Percentiles rank a stretch among this genome's conserved stretches.
These are phyloP conservation scores for Middelhovenomyces tepae DNA, from an alignment of 805 yeast genomes.

Conservation along the genomic window DNA sequence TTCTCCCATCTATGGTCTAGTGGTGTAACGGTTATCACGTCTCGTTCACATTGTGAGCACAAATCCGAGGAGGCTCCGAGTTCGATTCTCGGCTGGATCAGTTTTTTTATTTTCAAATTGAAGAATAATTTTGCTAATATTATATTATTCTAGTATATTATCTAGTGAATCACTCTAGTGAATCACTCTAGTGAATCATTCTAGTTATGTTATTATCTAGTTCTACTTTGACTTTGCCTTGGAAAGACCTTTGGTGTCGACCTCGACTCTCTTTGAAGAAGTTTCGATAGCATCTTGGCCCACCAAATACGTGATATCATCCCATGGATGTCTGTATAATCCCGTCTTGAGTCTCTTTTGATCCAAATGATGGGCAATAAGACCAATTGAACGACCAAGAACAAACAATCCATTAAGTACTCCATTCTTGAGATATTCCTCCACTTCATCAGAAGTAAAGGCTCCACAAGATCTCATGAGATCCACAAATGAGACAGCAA, in stretches of 20 bases:
- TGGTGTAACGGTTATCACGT: conserved; percentile 4
- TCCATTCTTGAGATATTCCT: conserved; percentile 37
- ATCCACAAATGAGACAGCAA: conserved; percentile 38
- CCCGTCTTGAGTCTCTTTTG: conserved; percentile 41
- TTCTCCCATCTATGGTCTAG: too few species aligned
- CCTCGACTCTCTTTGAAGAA: conserved; percentile 28
- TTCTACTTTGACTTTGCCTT: conserved; percentile 18
- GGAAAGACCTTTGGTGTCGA: conserved; percentile 26
- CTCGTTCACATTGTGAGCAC: too few species aligned
- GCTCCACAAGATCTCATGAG: conserved; percentile 37
- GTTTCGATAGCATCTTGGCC: conserved; percentile 30
- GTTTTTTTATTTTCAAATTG: too few species aligned
- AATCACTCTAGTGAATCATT: too few species aligned
- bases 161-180: too few species aligned
- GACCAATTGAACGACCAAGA: conserved; percentile 38
- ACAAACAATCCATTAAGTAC: conserved; percentile 40
- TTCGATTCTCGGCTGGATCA: conserved; percentile 5
- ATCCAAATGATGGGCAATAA: conserved; percentile 39
- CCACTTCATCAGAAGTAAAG: conserved; percentile 36
- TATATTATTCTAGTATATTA: too few species aligned
- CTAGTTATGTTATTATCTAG: too few species aligned
- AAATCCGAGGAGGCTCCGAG: conserved; percentile 4
- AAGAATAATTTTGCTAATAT: too few species aligned
- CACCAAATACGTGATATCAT: conserved; percentile 36
- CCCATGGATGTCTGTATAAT: conserved; percentile 41